Base-by-base conservation (phyloP, 78 protist genomes). In the Dictyostelium citrinum region DNA sequence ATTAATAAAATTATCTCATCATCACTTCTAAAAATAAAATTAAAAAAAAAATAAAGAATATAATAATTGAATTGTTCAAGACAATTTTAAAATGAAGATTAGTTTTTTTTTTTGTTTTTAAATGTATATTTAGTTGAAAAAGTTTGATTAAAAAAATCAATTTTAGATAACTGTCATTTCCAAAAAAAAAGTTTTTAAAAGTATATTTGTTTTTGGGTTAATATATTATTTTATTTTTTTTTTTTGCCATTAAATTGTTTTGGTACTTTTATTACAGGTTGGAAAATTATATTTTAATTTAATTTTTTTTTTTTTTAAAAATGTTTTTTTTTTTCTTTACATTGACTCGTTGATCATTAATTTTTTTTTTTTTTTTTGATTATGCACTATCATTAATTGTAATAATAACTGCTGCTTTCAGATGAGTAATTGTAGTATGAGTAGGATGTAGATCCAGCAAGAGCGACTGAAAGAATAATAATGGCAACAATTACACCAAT, bases 401-500 rank as follows among this genome's bases (percentile, higher is more conserved):
- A n/a, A 61, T 61, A 64, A 64, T 24, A 22, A 11, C 72, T 60
- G 3, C 33, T 27, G 17, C 72, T 64, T 64, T 64, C 72, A 20
- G 72, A 64, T 0, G 72, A 64, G 27, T 72, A 72, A 3, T 22
- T 72, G 41, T 72, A 72, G 37, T 72, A 72, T 37, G 24, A 35
- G 41, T 75, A 75, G 16, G 81, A 3, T 4, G 33, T 5, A 10
- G 81, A 24, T 41, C 22, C 17, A 75, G 61, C 31, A 9, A 75
- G 46, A 20, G 58, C 58, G 11, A 75, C 60, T 75, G 81, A 75
- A n/a, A 75, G 35, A 16, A 75, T 37, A 75, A 75, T 75, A 24
- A 75, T 41, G 3, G 81, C 81, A n/a, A 75, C 81, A 43, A 75
- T 75, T 22, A 75, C 81, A 75, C 81, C 81, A 20, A 75, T 20